phyloP scores from a whole-genome alignment of 768 basidiomycete genomes.

The Filobasidium floriforme region DNA sequence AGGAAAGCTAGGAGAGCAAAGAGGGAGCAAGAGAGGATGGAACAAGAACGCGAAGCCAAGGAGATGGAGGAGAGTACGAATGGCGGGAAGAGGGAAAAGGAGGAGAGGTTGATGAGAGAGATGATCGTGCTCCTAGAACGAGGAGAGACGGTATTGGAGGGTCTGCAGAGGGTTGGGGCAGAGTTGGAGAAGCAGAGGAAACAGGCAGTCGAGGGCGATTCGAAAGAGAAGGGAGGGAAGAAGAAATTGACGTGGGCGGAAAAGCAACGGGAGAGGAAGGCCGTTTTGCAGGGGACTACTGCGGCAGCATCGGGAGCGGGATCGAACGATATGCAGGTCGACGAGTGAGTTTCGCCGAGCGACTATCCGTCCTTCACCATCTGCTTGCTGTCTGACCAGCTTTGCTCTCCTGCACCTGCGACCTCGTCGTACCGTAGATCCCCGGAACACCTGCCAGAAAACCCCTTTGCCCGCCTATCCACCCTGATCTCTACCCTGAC shows the following conservation, averaged over 20 bases:
- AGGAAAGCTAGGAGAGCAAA: constrained; percentile 70
- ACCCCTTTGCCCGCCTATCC: constrained; percentile 43
- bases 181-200: constrained; percentile 38
- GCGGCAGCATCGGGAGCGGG: neutral
- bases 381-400: too few species aligned
- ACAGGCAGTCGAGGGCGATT: constrained; percentile 20
- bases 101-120: constrained; percentile 39
- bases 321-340: constrained; percentile 21
- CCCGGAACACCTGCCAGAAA: constrained; percentile 15
- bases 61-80: constrained; percentile 51
- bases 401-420: neutral
- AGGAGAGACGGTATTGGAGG: constrained; percentile 84
- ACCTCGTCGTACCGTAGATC: neutral
- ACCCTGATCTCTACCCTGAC: constrained; percentile 41
- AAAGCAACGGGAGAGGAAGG: constrained; percentile 42
- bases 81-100: constrained; percentile 30
- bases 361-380: neutral
- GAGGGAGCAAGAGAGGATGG: constrained; percentile 61
- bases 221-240: constrained; percentile 38
- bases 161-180: constrained; percentile 71
- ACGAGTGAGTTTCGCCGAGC: constrained; percentile 15
- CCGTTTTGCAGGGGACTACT: constrained; percentile 20
- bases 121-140: constrained; percentile 70
- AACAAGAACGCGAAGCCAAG: constrained; percentile 63
- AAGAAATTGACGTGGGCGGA: constrained; percentile 52